Percentiles rank a stretch among this genome's conserved stretches.
Conservation (phyloP, 2,329 filamentous ascomycete genomes). For the Cladosporium phlei region DNA sequence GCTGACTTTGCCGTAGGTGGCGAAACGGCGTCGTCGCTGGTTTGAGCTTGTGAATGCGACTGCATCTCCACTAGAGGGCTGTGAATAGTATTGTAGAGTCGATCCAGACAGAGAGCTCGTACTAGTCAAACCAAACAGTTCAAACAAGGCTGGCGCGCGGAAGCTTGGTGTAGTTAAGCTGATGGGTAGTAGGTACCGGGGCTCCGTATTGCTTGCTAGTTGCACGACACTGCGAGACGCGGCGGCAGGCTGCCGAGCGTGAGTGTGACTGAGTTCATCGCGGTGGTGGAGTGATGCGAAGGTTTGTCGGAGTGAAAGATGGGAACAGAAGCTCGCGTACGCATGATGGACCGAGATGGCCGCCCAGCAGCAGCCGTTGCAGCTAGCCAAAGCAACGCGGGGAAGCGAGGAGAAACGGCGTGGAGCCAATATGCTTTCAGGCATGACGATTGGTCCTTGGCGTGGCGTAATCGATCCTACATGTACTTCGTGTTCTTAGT, state of each 20-base stretch:
- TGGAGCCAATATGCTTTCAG: constrained; percentile 1
- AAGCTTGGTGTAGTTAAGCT: too few species aligned
- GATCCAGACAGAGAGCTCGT: too few species aligned
- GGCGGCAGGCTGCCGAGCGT: constrained; percentile 2
- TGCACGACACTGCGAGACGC: constrained; percentile 3
- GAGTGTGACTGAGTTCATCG: constrained; percentile 3
- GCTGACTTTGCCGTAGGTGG: constrained; percentile 18
- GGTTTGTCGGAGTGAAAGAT: constrained; percentile 3
- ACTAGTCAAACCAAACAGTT: too few species aligned
- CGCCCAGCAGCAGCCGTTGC: not conserved
- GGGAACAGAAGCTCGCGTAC: not conserved
- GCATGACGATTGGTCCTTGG: constrained; percentile 3
- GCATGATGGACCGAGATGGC: not conserved
- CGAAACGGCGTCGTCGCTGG: constrained; percentile 18
- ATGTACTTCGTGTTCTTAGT: not conserved
- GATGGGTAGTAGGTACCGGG: not conserved
- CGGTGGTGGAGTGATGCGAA: not conserved
- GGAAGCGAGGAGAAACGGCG: constrained; percentile 5
- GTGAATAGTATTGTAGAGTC: too few species aligned
- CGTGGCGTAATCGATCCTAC: constrained; percentile 10
- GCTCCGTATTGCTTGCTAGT: not conserved
- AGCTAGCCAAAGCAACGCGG: constrained; percentile 6
- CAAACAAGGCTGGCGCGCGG: not conserved
- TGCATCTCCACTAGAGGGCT: too few species aligned
- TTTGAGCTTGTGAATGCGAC: constrained; percentile 8